Base-by-base conservation (phyloP, 352 stramenopile species). In the Lagenidium giganteum region DNA sequence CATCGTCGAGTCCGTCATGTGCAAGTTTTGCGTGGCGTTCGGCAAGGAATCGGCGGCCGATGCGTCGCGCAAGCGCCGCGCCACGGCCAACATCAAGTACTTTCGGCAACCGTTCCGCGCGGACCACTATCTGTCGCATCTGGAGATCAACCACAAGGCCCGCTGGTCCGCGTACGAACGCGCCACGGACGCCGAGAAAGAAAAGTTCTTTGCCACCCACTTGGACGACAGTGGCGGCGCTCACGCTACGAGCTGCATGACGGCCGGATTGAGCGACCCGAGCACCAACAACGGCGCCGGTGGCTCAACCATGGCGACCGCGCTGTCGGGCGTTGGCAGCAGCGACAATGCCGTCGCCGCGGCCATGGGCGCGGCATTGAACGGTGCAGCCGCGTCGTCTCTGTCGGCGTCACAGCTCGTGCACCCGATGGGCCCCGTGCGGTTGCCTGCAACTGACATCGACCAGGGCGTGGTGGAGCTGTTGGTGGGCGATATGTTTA, bases 11-110 rank as follows among this genome's bases (percentile, higher is more conserved):
- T 66, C 61, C 21, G 73, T 83, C 33, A 83, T 83, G 70, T 86
- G 73, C 67, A 82, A 81, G 61, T 86, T 86, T 44, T 86, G 73
- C 54, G 68, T 83, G 34, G 70, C 70, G 3, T 86, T 83, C 51
- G 73, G 73, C 34, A 82, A 83, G 54, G 73, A 86, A 33, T 67
- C 63, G 41, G 53, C 68, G 17, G 32, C 56, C 24, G 64, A 81
- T 32, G 36, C 64, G n/a, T 62, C 47, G n/a, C 69, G 72, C 31
- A 85, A 85, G 49, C 72, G 70, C 22, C 70, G 72, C 22, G 67
- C 66, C 4, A 83, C 72, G 2, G 64, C 69, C 52, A 85, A 85
- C 39, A 79, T 83, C 59, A 85, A 85, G 64, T 83, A 85, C 57
- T 85, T 83, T 39, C 64, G 70, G 2, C 64, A 78, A 53, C 69